Base-by-base conservation (phyloP, 345 rosid genomes). In the Orychophragmus violaceus region DNA sequence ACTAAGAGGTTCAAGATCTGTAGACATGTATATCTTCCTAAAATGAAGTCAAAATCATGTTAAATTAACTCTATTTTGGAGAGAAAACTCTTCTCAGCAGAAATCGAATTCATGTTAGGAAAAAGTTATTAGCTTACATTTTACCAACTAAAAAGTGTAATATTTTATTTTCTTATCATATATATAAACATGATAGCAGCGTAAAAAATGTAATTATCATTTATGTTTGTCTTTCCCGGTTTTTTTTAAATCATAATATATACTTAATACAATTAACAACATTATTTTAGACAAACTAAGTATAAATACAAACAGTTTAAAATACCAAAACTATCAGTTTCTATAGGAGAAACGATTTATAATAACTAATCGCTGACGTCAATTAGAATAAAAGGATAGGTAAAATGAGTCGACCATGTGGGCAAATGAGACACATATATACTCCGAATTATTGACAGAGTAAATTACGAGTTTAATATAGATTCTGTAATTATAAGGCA, bases 391-490 rank as follows among this genome's bases (percentile, higher is more conserved):
- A 53, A 62, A 25, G 21, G 55, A 39, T 9, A 36, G 14, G 53
- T 41, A 41, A 50, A n/a, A 25, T 24, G 8, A 58, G 44, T 37
- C 61, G 53, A 61, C 56, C 30, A 37, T 14, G 8, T 14, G 35
- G 18, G 2, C 32, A 8, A 48, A 59, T 29, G 23, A 19, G 33
- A 55, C 23, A 50, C 46, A 8, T 13, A 44, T 41, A 63, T 33
- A 44, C 22, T 46, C 60, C 46, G 23, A 35, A 22, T 32, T 22
- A 66, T 64, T 59, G 77, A 58, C 56, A 59, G 12, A 65, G 36
- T 57, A 49, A 30, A 21, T 28, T 19, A 30, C 18, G 32, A 59
- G 22, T 29, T 28, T 1, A 30, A 42, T 59, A 29, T 39, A 28
- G 42, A 8, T 37, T 59, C 8, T 29, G 13, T 14, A 28, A 37